A percentile compares a stretch with the other conserved stretches of the same genome.
Evolutionary conservation across 768 basidiomycete species (phyloP).

Genomic region (Leccinum ochraceum): DNA sequence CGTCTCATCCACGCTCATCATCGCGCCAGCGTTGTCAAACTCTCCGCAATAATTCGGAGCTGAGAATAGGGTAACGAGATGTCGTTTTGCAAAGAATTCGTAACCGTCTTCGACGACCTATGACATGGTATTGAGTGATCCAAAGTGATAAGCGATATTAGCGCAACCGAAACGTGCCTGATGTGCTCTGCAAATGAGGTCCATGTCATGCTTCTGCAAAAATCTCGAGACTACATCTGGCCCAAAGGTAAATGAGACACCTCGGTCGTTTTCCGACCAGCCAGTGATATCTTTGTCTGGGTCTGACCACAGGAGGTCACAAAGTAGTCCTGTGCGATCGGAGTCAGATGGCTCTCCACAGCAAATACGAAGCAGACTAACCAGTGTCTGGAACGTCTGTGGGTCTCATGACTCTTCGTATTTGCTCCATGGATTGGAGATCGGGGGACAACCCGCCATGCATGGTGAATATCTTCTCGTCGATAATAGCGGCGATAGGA

Average conservation of each 20-base stretch:
- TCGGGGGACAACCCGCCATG: conserved; percentile 97
- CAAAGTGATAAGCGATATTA: not conserved
- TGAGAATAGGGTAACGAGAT: conserved; percentile 95
- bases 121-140: not conserved
- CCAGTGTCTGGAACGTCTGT: conserved; percentile 99
- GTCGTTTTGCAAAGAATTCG: conserved; percentile 98
- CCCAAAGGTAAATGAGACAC: conserved; percentile 98
- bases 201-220: conserved; percentile 99
- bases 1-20: conserved; percentile 99
- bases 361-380: conserved; percentile 33
- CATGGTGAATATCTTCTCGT: conserved; percentile 99
- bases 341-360: conserved; percentile 6
- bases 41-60: conserved; percentile 95
- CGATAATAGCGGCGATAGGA: conserved; percentile 98
- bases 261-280: conserved; percentile 99
- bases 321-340: conserved; percentile 70
- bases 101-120: conserved; percentile 99
- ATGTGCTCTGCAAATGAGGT: conserved; percentile 97
- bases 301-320: conserved; percentile 98
- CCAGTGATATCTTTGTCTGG: conserved; percentile 99
- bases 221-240: conserved; percentile 98
- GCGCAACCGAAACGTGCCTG: conserved; percentile 58
- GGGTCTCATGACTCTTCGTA: conserved; percentile 97
- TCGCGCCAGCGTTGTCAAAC: conserved; percentile 99
- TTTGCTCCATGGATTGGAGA: conserved; percentile 99